phyloP scores from a whole-genome alignment of 441 rosid genomes.

The Caryocar brasiliense region DNA sequence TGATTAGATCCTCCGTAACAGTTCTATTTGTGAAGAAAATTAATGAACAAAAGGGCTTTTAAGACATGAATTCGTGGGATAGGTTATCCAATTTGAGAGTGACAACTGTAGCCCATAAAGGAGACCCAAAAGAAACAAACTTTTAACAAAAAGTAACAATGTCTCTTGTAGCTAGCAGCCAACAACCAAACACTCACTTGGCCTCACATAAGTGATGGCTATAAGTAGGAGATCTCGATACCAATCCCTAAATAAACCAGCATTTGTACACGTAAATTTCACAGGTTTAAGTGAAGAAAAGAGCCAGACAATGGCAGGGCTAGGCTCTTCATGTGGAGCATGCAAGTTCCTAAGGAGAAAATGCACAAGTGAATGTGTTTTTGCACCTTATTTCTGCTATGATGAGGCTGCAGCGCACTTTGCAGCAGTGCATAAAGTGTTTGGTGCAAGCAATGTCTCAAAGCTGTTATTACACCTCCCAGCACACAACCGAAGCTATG shows the following conservation, averaged over 20 bases:
- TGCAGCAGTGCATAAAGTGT: slow-evolving; percentile 86
- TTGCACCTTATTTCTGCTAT: slow-evolving; percentile 83
- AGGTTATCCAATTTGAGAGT: slow-evolving; percentile 38
- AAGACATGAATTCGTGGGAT: slow-evolving; percentile 33
- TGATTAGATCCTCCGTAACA: slow-evolving; percentile 23
- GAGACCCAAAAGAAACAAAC: slow-evolving; percentile 46
- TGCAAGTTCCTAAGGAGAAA: slow-evolving; percentile 93
- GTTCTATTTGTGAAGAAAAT: slow-evolving; percentile 13
- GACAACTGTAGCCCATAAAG: slow-evolving; percentile 60
- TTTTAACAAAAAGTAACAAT: slow-evolving; percentile 29
- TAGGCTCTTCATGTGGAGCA: slow-evolving; percentile 88
- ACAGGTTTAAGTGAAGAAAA: slow-evolving; percentile 13
- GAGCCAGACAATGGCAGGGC: slow-evolving; percentile 57
- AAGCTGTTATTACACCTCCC: slow-evolving; percentile 72
- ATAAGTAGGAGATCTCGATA: slow-evolving; percentile 32
- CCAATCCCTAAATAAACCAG: slow-evolving; percentile 21
- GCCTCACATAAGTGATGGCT: slow-evolving; percentile 24
- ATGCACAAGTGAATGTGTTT: slow-evolving; percentile 71
- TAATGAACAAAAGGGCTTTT: slow-evolving; percentile 19
- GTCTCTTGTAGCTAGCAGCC: slow-evolving; percentile 31
- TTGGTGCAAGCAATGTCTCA: slow-evolving; percentile 91
- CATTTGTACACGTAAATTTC: slow-evolving; percentile 6
- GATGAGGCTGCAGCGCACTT: slow-evolving; percentile 77
- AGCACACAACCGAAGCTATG: slow-evolving; percentile 40
- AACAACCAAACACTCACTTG: slow-evolving; percentile 16